Evolutionary conservation across 2,329 filamentous ascomycete species (phyloP).

Genomic region (Fusarium sp.): DNA sequence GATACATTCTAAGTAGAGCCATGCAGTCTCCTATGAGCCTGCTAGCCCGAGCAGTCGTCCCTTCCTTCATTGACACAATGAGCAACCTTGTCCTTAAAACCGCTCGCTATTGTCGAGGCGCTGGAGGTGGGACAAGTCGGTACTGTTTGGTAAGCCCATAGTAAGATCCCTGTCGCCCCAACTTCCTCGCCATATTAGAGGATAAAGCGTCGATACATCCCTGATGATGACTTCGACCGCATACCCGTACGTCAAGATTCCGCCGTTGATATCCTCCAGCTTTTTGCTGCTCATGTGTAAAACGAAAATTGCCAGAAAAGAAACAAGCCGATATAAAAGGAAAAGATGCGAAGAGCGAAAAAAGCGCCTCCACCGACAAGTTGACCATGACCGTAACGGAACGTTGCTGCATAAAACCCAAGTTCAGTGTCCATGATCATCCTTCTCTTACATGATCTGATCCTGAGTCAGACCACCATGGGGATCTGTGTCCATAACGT

Average conservation of each 20-base stretch:
- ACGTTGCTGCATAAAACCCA: conserved; percentile 9
- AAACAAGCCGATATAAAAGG: conserved; percentile 40
- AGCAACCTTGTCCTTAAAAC: conserved; percentile 36
- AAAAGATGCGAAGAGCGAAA: conserved; percentile 13
- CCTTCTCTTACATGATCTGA: conserved; percentile 83
- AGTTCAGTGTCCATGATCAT: conserved; percentile 25
- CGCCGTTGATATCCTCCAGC: conserved; percentile 41
- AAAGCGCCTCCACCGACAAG: conserved; percentile 10
- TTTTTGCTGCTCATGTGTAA: conserved; percentile 44
- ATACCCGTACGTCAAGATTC: conserved; percentile 36
- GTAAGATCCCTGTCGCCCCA: conserved; percentile 26
- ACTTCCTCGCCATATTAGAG: conserved; percentile 40
- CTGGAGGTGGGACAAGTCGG: conserved; percentile 26
- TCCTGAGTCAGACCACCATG: conserved; percentile 88
- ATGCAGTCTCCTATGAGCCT: conserved; percentile 34
- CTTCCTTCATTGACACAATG: conserved; percentile 35
- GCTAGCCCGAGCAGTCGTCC: conserved; percentile 25
- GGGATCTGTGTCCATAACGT: conserved; percentile 86
- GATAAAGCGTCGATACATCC: conserved; percentile 37
- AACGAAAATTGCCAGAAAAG: conserved; percentile 36
- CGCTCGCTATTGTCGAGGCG: conserved; percentile 31
- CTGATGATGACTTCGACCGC: conserved; percentile 36
- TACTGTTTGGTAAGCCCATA: conserved; percentile 35
- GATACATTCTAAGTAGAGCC: conserved; percentile 48
- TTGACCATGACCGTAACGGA: conserved; percentile 16